Percentiles rank a stretch among this genome's conserved stretches.
phyloP scores from a whole-genome alignment of 139 green algal species.

The Nannochloris sp. region DNA sequence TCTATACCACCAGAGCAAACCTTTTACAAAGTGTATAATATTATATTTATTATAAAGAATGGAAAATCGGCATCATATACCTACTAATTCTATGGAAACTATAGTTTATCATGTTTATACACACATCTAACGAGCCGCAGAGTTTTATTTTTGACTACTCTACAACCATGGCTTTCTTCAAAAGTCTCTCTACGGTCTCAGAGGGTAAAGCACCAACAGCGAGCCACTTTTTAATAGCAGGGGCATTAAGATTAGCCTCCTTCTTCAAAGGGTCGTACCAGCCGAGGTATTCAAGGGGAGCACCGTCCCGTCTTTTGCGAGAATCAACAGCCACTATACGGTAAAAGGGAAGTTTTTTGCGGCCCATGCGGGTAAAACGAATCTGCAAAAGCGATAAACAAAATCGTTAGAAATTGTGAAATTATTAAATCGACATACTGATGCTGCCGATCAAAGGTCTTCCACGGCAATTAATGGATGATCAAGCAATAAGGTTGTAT shows the following conservation, averaged over 20 bases:
- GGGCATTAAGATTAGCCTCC: constrained; percentile 87
- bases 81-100: not conserved
- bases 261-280: constrained; percentile 83
- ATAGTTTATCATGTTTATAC: not conserved
- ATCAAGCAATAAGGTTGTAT: not conserved
- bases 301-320: constrained; percentile 67
- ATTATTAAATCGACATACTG: not conserved
- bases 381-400: constrained; percentile 39
- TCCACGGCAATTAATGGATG: not conserved
- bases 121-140: not conserved
- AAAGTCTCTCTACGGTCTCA: constrained; percentile 72
- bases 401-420: not conserved
- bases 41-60: not conserved
- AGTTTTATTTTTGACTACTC: constrained; percentile 9
- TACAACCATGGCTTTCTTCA: constrained; percentile 71
- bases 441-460: not conserved
- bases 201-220: constrained; percentile 71
- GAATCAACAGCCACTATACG: constrained; percentile 87
- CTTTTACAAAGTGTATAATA: not conserved
- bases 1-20: not conserved
- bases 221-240: constrained; percentile 93
- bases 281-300: constrained; percentile 80
- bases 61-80: not conserved
- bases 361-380: constrained; percentile 80
- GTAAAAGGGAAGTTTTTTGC: constrained; percentile 86